Conservation (phyloP, 2,329 filamentous ascomycete species). For the Fusarium begoniae region DNA sequence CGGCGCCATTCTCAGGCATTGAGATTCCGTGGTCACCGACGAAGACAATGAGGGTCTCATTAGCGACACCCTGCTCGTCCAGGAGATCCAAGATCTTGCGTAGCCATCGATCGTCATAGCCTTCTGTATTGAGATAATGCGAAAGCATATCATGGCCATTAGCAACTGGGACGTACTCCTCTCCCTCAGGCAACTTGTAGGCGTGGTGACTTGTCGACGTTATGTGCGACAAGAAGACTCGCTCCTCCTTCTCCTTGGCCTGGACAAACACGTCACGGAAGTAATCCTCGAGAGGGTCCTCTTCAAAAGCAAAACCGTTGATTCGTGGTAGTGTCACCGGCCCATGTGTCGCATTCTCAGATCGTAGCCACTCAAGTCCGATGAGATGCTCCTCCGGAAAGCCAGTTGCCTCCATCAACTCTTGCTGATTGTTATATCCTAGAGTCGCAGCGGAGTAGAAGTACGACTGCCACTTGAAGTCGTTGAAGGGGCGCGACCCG, state of each 20-base stretch:
- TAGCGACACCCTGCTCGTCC: conserved; percentile 45
- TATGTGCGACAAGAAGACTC: conserved; percentile 15
- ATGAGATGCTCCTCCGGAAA: conserved; percentile 43
- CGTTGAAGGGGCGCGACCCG: conserved; percentile 1
- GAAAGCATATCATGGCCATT: conserved; percentile 44
- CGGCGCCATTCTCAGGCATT: conserved; percentile 44
- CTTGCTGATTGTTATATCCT: conserved; percentile 47
- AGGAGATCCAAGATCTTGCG: conserved; percentile 44
- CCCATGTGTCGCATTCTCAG: conserved; percentile 44
- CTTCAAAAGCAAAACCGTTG: conserved; percentile 50
- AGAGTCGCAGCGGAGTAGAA: conserved; percentile 47
- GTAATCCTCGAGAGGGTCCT: conserved; percentile 45
- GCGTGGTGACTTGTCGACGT: conserved; percentile 46
- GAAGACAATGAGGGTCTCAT: conserved; percentile 48
- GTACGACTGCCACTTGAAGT: conserved; percentile 44
- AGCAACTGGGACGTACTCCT: conserved; percentile 40
- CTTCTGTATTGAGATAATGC: conserved; percentile 45
- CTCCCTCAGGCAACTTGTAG: conserved; percentile 43
- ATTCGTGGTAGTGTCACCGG: conserved; percentile 43
- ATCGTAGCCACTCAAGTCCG: conserved; percentile 43
- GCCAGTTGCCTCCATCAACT: conserved; percentile 42
- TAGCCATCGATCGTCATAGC: conserved; percentile 47
- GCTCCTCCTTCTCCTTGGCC: conserved; percentile 45
- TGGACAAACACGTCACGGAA: conserved; percentile 44
- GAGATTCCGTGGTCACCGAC: conserved; percentile 48